Evolutionary conservation across 108 stramenopile species (phyloP), one percentile per base, ranked within the genome.

Genomic region (Cyclotella cryptica): DNA sequence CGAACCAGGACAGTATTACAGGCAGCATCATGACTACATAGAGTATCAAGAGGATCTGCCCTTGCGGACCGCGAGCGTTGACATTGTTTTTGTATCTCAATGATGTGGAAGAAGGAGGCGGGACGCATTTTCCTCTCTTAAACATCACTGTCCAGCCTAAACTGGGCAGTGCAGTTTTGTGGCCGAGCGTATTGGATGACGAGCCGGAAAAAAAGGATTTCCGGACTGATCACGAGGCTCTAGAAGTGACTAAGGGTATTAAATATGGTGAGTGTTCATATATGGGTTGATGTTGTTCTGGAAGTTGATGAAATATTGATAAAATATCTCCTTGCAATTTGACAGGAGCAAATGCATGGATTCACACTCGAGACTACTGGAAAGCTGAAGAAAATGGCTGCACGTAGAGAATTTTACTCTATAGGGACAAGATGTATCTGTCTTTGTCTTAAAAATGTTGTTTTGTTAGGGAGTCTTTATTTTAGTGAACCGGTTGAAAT

Each of bases 21-120:
- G 76, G 45, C 45, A 76, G 69, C 89, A 92, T 68, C 89, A 92
- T 76, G 85, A 84, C 66, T 77, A 74, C 69, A 85, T 85, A 28
- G 51, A 69, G 9, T 77, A 84, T 61, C 88, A 84, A 39, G 28
- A 54, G 42, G 80, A 71, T 12, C 54, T 85, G 51, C 87, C 86
- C n/a, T 83, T 83, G 81, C 45, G 97, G 97, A 18, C 90, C 90
- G 14, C 86, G 97, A 24, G 92, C 96, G 44, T 53, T 94, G 69
- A 94, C 71, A 40, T 90, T 92, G 49, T 97, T 90, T 70, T 44
- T 97, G 15, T 97, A 97, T 72, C 71, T 97, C 44, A 92, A 89
- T 58, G 91, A 94, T 53, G 95, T 87, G 7, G 85, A 85, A 30
- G 83, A 70, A 14, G 89, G 87, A 11, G 89, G 86, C 22, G 66